Base-by-base conservation (phyloP, 441 rosid species). In the Erysimum cheiri region DNA sequence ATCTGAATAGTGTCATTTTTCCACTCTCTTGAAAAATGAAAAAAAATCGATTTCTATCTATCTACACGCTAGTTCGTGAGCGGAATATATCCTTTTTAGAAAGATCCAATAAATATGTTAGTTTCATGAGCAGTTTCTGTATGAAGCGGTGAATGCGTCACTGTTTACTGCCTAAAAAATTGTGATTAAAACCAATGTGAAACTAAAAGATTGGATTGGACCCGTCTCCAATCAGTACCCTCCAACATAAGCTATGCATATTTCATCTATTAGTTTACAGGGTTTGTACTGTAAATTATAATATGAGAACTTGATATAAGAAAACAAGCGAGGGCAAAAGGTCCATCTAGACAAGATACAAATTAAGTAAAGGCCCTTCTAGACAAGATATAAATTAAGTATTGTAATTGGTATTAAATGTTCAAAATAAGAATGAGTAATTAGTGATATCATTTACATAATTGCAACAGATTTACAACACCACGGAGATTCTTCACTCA, bases 391-490 rank as follows among this genome's bases (percentile, higher is more conserved):
- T 50, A 37, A 15, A 46, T 11, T 10, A 54, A 46, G n/a, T n/a
- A 50, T 43, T 60, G 43, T 26, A 49, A 12, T 39, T 13, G 60
- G 8, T 41, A 61, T n/a, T 70, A 61, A 70, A 61, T 70, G 61
- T 56, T 32, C 5, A 29, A 15, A 39, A 39, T 19, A 60, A 17
- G 60, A 69, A 59, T 49, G 59, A 59, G 41, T 17, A 17, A 36
- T 60, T 53, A n/a, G 47, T 70, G 68, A 61, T 61, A 61, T 62
- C 29, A 71, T 62, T 62, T n/a, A n/a, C n/a, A n/a, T n/a, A n/a
- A n/a, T n/a, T 53, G 32, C 69, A 41, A 22, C 54, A 17, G 67
- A 52, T 70, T 70, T n/a, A 39, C 60, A 31, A 29, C 47, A 5
- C 31, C 12, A n/a, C 49, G 24, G 46, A 39, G 33, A 37, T 60